Evolutionary conservation across 768 basidiomycete genomes (phyloP).

Genomic region (Leccinum ochraceum): DNA sequence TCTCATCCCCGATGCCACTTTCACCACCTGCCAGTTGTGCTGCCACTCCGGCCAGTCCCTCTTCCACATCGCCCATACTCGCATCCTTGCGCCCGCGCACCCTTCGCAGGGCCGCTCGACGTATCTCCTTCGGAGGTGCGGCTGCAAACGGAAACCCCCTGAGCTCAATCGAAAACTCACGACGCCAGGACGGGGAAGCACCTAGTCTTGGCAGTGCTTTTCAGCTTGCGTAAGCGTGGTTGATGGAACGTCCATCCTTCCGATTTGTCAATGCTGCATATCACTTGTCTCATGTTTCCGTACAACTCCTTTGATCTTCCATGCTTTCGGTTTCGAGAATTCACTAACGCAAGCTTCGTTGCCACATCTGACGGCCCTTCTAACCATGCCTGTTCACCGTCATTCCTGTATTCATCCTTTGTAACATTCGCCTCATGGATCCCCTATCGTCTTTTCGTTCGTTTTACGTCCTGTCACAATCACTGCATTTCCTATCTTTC

Average conservation of each 20-base stretch:
- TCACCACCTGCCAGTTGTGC: constrained; percentile 15
- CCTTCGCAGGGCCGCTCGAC: constrained; percentile 42
- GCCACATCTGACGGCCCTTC: constrained; percentile 2
- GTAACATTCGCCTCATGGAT: constrained; percentile 3
- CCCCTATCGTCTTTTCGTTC: constrained; percentile 6
- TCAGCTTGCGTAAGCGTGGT: constrained; percentile 49
- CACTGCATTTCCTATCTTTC: neutral
- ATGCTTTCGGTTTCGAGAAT: neutral
- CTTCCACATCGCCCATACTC: constrained; percentile 18
- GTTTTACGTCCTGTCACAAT: constrained; percentile 5
- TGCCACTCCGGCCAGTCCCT: constrained; percentile 7
- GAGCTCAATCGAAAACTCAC: constrained; percentile 37
- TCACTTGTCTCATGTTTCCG: constrained; percentile 4
- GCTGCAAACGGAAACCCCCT: constrained; percentile 30
- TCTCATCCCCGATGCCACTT: constrained; percentile 21
- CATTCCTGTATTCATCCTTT: constrained; percentile 3
- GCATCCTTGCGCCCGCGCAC: constrained; percentile 28
- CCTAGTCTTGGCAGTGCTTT: constrained; percentile 69
- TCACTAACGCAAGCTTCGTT: constrained; percentile 3
- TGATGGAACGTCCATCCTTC: neutral
- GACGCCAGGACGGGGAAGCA: constrained; percentile 34
- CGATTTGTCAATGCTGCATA: constrained; percentile 13
- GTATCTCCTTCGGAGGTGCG: constrained; percentile 68
- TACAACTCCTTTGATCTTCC: neutral
- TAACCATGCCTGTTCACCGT: constrained; percentile 1